Evolutionary conservation across 2,329 filamentous ascomycete species (phyloP).

Genomic region (Alternaria sp.): DNA sequence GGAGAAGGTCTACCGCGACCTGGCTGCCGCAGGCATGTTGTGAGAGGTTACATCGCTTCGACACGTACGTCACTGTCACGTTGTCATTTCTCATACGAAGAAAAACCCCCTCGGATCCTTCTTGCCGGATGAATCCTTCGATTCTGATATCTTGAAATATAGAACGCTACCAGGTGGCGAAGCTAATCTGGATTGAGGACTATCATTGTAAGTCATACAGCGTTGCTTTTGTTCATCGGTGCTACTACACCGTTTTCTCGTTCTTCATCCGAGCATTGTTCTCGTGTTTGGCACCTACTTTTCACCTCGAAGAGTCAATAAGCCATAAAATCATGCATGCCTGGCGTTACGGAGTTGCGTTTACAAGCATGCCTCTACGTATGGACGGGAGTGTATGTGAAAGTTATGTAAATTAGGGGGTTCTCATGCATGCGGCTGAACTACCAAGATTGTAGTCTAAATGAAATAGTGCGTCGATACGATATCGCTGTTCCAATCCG

Average conservation of each 20-base stretch:
- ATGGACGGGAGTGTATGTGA: neutral
- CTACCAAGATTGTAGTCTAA: too few species aligned
- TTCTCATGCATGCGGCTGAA: too few species aligned
- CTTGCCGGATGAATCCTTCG: too few species aligned
- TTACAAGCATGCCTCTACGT: neutral
- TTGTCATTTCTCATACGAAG: too few species aligned
- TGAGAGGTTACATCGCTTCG: constrained; percentile 12
- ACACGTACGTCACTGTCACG: neutral
- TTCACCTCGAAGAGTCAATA: neutral
- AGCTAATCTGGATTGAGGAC: too few species aligned
- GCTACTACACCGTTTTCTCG: neutral
- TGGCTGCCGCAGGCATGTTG: constrained; percentile 84
- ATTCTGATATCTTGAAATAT: too few species aligned
- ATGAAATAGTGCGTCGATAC: too few species aligned
- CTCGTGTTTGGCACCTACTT: neutral
- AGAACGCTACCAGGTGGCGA: too few species aligned
- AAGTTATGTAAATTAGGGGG: neutral
- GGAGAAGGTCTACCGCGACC: constrained; percentile 94
- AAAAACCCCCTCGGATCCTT: too few species aligned
- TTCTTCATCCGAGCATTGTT: neutral
- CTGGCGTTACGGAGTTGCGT: neutral
- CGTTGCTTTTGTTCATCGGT: neutral
- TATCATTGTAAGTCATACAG: neutral
- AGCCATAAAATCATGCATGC: neutral
- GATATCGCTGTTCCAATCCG: too few species aligned